These are phyloP conservation scores for Rhododendron kiyosumense DNA, from an alignment of 148 eudicot species.

Conservation along the genomic window DNA sequence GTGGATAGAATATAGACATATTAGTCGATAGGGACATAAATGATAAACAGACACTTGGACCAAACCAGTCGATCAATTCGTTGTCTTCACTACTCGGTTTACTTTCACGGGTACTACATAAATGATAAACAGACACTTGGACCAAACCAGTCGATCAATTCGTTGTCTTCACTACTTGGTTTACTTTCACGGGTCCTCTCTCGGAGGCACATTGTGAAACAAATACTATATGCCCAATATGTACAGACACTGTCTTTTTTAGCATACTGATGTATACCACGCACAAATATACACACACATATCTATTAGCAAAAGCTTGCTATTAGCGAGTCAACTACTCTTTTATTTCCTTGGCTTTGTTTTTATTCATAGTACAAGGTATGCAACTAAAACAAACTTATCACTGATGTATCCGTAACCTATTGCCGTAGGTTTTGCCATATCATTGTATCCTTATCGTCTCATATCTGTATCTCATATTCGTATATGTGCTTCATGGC, in stretches of 20 bases:
- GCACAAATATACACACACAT: not conserved
- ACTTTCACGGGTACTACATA: not conserved
- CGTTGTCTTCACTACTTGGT: not conserved
- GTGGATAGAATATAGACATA: not conserved
- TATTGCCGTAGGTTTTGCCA: not conserved
- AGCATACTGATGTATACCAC: not conserved
- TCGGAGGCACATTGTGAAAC: not conserved
- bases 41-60: not conserved
- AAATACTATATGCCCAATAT: not conserved
- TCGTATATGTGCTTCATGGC: not conserved
- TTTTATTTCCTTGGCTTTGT: not conserved
- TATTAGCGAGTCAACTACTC: not conserved
- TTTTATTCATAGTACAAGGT: not conserved
- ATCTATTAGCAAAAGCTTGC: not conserved
- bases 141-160: not conserved
- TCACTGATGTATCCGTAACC: not conserved
- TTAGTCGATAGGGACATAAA: not conserved
- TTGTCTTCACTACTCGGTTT: not conserved
- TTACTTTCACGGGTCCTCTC: not conserved
- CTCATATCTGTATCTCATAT: not conserved
- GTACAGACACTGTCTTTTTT: not conserved
- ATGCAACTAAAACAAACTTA: not conserved
- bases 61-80: not conserved
- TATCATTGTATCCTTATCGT: not conserved
- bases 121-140: not conserved